Evolutionary conservation across 495 filamentous ascomycete genomes (phyloP), one percentile per base, ranked within the genome.

Genomic region (Podospora tetraspora): DNA sequence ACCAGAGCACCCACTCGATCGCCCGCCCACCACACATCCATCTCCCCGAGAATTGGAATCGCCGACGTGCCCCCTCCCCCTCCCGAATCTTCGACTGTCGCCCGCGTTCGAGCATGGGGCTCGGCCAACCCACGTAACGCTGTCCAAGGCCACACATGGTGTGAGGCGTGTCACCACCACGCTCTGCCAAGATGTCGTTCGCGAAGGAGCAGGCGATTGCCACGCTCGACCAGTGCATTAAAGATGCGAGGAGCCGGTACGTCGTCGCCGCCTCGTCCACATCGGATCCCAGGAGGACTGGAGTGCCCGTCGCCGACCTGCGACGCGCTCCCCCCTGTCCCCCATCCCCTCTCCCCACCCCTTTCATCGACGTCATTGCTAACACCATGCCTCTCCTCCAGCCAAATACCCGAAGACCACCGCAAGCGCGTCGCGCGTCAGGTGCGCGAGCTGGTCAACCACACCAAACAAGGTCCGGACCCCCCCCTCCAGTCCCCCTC

Each of bases 351-450:
- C 34, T 19, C 34, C 59, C 61, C 5, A 9, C 23, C 25, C 6
- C 29, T n/a, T 4, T 21, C 27, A 24, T 52, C 21, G 23, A 34
- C 9, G 19, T 10, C 23, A 16, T 59, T 13, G 57, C 72, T 73
- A 25, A 73, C 69, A 62, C 59, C 23, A 59, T 64, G n/a, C 37
- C 34, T 37, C 21, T 37, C 21, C n/a, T 0, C 34, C 30, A 77
- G 75, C 22, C 67, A 61, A 30, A 64, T 70, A 67, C 65, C 66
- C 32, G 79, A 80, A 68, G 80, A 81, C 34, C 73, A 78, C 43
- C 69, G 80, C 37, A 82, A 79, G 73, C 76, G 80, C 65, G 76
- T 78, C 29, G 81, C 80, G 61, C 69, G 75, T 21, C 78, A 80
- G 61, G 70, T 83, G 32, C 73, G 81, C 32, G 79, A 82, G 24